A percentile compares a stretch with the other conserved stretches of the same genome.
Conservation (phyloP, 306 rosid species). For the Rosa rugosa region DNA sequence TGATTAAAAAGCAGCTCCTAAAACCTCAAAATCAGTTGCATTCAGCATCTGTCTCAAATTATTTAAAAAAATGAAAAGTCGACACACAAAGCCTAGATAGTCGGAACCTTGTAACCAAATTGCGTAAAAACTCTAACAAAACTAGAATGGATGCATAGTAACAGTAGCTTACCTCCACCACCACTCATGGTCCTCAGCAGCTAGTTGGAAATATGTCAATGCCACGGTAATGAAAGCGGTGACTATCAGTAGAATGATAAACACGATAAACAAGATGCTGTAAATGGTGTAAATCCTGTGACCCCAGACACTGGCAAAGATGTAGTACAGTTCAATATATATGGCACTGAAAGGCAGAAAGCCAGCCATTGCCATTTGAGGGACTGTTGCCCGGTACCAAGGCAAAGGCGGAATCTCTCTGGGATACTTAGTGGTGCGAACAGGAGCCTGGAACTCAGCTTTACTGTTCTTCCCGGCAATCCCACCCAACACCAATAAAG, state of each 20-base stretch:
- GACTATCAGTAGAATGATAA: slow-evolving; percentile 58
- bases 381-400: slow-evolving; percentile 59
- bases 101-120: background rate
- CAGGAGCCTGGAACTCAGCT: slow-evolving; percentile 67
- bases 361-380: slow-evolving; percentile 80
- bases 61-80: background rate
- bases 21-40: background rate
- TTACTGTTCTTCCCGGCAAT: slow-evolving; percentile 72
- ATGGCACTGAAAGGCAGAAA: slow-evolving; percentile 70
- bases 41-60: background rate
- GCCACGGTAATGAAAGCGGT: slow-evolving; percentile 67
- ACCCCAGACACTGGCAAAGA: slow-evolving; percentile 75
- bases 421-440: slow-evolving; percentile 59
- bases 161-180: slow-evolving; percentile 66
- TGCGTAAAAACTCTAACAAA: background rate
- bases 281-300: slow-evolving; percentile 72
- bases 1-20: background rate
- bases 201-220: slow-evolving; percentile 67
- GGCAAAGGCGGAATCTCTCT: slow-evolving; percentile 71
- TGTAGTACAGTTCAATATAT: slow-evolving; percentile 62
- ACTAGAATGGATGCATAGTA: background rate
- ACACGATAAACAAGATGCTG: slow-evolving; percentile 65
- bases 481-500: slow-evolving; percentile 71
- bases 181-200: slow-evolving; percentile 78
- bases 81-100: background rate